Conservation (phyloP, 2,329 filamentous ascomycete species). For the Ilyonectria robusta region DNA sequence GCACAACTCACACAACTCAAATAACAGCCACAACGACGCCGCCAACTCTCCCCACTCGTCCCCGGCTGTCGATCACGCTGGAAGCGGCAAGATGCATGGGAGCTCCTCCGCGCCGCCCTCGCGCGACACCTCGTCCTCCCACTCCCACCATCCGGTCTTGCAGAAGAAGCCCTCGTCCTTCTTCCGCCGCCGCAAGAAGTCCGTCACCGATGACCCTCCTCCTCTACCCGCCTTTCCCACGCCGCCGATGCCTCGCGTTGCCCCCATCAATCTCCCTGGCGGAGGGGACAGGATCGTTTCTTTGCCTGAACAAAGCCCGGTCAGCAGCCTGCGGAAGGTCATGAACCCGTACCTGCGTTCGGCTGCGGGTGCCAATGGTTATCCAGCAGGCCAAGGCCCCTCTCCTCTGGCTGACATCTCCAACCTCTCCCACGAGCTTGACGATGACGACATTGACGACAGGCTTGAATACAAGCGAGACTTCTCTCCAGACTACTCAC, state of each 20-base stretch:
- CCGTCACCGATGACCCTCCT: slow-evolving; percentile 78
- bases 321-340: slow-evolving; percentile 85
- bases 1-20: not conserved
- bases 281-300: slow-evolving; percentile 49
- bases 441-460: slow-evolving; percentile 35
- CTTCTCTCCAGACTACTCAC: slow-evolving; percentile 83
- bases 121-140: slow-evolving; percentile 60
- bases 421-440: slow-evolving; percentile 41
- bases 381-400: slow-evolving; percentile 45
- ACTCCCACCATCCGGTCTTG: slow-evolving; percentile 68
- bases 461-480: slow-evolving; percentile 63
- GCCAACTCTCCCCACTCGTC: slow-evolving; percentile 43
- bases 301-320: slow-evolving; percentile 70
- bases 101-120: slow-evolving; percentile 66
- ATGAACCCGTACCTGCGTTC: slow-evolving; percentile 85
- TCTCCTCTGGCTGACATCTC: slow-evolving; percentile 45
- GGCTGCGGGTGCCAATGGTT: slow-evolving; percentile 46
- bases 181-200: slow-evolving; percentile 95
- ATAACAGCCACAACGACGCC: slow-evolving; percentile 40
- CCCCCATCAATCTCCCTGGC: slow-evolving; percentile 52
- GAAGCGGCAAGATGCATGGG: slow-evolving; percentile 57
- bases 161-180: slow-evolving; percentile 96
- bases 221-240: slow-evolving; percentile 67
- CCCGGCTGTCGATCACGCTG: slow-evolving; percentile 48
- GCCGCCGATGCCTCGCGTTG: slow-evolving; percentile 56